Percentiles rank a stretch among this genome's conserved stretches.
Evolutionary conservation across 306 rosid species (phyloP).

Genomic region (Acmispon strigosus): DNA sequence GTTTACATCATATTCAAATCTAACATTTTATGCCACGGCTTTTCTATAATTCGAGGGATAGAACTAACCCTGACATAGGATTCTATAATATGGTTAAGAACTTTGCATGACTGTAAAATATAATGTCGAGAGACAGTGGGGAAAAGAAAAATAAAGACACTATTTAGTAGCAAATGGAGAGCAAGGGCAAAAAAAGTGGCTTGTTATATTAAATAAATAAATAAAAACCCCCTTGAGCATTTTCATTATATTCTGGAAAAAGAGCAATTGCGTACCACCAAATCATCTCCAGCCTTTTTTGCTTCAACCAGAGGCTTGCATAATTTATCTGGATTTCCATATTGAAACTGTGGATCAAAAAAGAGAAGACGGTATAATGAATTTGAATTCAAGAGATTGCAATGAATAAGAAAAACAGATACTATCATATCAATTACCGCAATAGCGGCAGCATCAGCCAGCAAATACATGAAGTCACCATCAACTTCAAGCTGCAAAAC

Average conservation of each 20-base stretch:
- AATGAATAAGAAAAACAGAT: neutral
- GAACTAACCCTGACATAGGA: neutral
- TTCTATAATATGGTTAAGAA: neutral
- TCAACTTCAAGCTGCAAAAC: slow-evolving; percentile 71
- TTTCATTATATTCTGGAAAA: slow-evolving; percentile 15
- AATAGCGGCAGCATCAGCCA: slow-evolving; percentile 79
- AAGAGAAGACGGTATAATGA: neutral
- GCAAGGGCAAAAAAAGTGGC: neutral
- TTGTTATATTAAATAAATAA: neutral
- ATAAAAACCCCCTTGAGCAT: neutral
- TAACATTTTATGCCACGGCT: neutral
- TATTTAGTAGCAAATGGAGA: neutral
- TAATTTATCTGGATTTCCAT: slow-evolving; percentile 87
- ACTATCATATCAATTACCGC: slow-evolving; percentile 47
- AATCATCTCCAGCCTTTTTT: slow-evolving; percentile 65
- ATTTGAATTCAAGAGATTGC: slow-evolving; percentile 1
- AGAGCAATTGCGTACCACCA: slow-evolving; percentile 62
- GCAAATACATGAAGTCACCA: slow-evolving; percentile 79
- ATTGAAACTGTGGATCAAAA: slow-evolving; percentile 79
- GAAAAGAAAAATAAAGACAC: neutral
- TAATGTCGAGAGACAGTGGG: neutral
- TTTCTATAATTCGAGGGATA: neutral
- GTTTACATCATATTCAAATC: neutral
- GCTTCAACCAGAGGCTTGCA: slow-evolving; percentile 82
- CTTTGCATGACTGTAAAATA: neutral